phyloP scores from a whole-genome alignment of 2,329 filamentous ascomycete species.

The Neofusicoccum parvum region DNA sequence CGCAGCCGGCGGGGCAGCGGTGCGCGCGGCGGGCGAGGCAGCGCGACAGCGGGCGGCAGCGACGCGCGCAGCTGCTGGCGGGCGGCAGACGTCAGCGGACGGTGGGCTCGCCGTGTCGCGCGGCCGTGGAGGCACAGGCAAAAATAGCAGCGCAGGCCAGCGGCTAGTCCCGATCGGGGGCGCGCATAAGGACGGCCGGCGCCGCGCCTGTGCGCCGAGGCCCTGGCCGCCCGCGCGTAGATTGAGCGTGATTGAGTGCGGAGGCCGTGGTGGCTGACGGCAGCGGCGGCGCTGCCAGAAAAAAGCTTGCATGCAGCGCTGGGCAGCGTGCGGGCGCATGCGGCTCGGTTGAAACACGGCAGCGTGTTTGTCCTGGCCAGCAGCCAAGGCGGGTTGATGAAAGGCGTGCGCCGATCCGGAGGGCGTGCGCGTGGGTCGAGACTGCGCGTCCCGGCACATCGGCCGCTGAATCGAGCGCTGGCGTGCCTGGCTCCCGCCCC shows the following conservation, averaged over 20 bases:
- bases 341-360: slow-evolving; percentile 17
- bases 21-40: background rate
- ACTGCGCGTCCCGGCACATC: slow-evolving; percentile 18
- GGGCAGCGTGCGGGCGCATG: background rate
- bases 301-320: slow-evolving; percentile 11
- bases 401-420: slow-evolving; percentile 18
- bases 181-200: background rate
- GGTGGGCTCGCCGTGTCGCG: background rate
- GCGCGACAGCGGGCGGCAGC: background rate
- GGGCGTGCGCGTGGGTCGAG: slow-evolving; percentile 19
- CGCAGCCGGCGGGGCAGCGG: background rate
- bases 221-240: background rate
- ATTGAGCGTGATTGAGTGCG: background rate
- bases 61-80: background rate
- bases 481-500: slow-evolving; percentile 17
- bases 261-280: background rate
- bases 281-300: background rate
- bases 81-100: too few relatives aligned
- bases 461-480: slow-evolving; percentile 11
- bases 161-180: slow-evolving; percentile 10
- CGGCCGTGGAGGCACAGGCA: background rate
- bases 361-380: slow-evolving; percentile 2
- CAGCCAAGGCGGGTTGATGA: slow-evolving; percentile 15
- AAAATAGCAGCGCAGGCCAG: slow-evolving; percentile 1
- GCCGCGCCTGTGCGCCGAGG: slow-evolving; percentile 1